These are phyloP conservation scores for Persicaria maculosa DNA, from an alignment of 148 eudicot species.

Conservation along the genomic window DNA sequence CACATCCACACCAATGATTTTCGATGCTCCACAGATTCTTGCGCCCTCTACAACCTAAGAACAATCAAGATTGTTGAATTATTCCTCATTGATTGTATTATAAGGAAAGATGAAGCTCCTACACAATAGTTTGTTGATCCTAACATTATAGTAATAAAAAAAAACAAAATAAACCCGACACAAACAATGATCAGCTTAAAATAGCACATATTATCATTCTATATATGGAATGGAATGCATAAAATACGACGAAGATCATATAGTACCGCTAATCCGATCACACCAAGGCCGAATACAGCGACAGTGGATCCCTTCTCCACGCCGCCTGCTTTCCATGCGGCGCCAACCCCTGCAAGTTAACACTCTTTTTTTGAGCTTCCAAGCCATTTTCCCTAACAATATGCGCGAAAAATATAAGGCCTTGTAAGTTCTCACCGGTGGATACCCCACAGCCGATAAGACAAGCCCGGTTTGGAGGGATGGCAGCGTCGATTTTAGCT, in stretches of 20 bases:
- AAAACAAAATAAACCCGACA: too few relatives aligned
- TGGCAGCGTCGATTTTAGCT: slow-evolving; percentile 47
- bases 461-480: slow-evolving; percentile 81
- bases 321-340: slow-evolving; percentile 36
- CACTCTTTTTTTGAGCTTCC: background rate
- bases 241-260: too few relatives aligned
- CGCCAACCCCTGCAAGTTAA: slow-evolving; percentile 33
- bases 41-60: slow-evolving; percentile 31
- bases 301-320: slow-evolving; percentile 38
- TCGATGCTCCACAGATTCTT: slow-evolving; percentile 24
- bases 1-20: slow-evolving; percentile 27
- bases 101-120: background rate
- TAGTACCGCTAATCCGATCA: slow-evolving; percentile 38
- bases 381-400: too few relatives aligned
- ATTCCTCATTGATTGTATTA: background rate
- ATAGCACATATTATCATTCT: too few relatives aligned
- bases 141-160: too few relatives aligned
- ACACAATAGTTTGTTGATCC: too few relatives aligned
- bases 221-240: too few relatives aligned
- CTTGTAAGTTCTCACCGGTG: slow-evolving; percentile 47
- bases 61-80: too few relatives aligned
- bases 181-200: too few relatives aligned
- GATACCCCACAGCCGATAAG: slow-evolving; percentile 91
- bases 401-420: background rate
- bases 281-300: slow-evolving; percentile 44